These are phyloP conservation scores for Geosmithia flava DNA, from an alignment of 2,329 filamentous ascomycete genomes.

Conservation along the genomic window DNA sequence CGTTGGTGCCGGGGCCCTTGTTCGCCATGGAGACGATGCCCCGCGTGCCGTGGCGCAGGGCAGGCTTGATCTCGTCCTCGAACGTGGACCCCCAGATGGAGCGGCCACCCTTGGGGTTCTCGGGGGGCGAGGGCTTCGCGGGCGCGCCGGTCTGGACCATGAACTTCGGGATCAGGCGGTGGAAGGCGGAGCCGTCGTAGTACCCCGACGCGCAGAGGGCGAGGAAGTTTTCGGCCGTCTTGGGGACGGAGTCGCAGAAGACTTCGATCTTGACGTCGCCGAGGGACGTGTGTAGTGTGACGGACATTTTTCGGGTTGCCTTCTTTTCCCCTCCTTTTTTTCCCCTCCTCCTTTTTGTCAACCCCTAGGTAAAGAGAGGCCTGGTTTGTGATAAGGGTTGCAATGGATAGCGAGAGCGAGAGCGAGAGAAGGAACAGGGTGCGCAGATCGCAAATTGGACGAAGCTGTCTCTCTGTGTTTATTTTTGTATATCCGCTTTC, in stretches of 20 bases:
- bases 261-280: constrained; percentile 92
- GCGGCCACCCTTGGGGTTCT: constrained; percentile 53
- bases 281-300: constrained; percentile 72
- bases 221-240: constrained; percentile 89
- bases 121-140: constrained; percentile 33
- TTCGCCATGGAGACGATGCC: constrained; percentile 71
- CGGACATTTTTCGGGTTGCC: too few species aligned
- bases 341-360: too few species aligned
- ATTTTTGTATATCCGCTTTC: too few species aligned
- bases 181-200: constrained; percentile 65
- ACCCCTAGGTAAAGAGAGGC: too few species aligned
- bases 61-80: constrained; percentile 68
- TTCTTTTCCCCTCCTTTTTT: too few species aligned
- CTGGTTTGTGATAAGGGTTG: too few species aligned
- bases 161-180: constrained; percentile 69
- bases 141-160: constrained; percentile 69
- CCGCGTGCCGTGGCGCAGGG: constrained; percentile 54
- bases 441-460: too few species aligned
- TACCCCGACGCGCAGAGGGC: constrained; percentile 71
- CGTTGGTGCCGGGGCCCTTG: constrained; percentile 61
- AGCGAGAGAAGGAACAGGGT: too few species aligned
- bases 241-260: constrained; percentile 90
- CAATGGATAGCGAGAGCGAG: too few species aligned
- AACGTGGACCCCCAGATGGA: constrained; percentile 67
- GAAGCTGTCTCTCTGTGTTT: too few species aligned